These are phyloP conservation scores for Penicillium sp. DNA, from an alignment of 2,329 filamentous ascomycete species.

Conservation along the genomic window DNA sequence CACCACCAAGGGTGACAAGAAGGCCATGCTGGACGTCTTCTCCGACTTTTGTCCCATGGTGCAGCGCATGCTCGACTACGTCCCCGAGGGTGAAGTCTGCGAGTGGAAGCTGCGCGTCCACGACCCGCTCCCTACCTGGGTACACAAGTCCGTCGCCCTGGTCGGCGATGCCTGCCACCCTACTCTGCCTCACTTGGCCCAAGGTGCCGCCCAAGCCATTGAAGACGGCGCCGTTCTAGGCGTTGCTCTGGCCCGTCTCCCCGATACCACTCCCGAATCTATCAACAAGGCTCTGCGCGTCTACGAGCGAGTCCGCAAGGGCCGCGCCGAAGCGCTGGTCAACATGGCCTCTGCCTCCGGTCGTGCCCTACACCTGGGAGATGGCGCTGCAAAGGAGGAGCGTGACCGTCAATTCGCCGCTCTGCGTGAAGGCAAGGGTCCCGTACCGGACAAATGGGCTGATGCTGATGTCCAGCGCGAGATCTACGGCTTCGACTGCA, in stretches of 20 bases:
- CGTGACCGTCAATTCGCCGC: constrained; percentile 57
- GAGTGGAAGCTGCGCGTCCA: constrained; percentile 66
- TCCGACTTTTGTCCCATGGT: constrained; percentile 61
- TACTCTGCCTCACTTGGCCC: constrained; percentile 62
- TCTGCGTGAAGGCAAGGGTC: constrained; percentile 49
- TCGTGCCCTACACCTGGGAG: constrained; percentile 55
- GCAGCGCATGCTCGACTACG: constrained; percentile 59
- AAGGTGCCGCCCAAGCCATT: constrained; percentile 64
- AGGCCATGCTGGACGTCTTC: constrained; percentile 60
- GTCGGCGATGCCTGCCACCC: constrained; percentile 63
- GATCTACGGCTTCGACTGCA: constrained; percentile 65
- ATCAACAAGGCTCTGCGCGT: constrained; percentile 55
- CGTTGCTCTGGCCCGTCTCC: constrained; percentile 51
- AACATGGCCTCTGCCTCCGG: constrained; percentile 57
- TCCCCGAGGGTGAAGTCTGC: constrained; percentile 63
- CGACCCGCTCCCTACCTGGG: constrained; percentile 62
- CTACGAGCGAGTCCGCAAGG: constrained; percentile 58
- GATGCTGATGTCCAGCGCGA: constrained; percentile 66
- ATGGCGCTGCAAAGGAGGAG: constrained; percentile 59
- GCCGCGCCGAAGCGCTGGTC: constrained; percentile 56
- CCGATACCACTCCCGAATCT: constrained; percentile 45
- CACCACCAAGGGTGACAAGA: constrained; percentile 61
- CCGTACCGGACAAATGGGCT: constrained; percentile 63
- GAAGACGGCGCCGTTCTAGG: constrained; percentile 61
- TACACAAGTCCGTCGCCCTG: constrained; percentile 52